Percentiles rank a stretch among this genome's conserved stretches.
Evolutionary conservation across 768 basidiomycete genomes (phyloP).

Genomic region (Xerocomus spinulosus): DNA sequence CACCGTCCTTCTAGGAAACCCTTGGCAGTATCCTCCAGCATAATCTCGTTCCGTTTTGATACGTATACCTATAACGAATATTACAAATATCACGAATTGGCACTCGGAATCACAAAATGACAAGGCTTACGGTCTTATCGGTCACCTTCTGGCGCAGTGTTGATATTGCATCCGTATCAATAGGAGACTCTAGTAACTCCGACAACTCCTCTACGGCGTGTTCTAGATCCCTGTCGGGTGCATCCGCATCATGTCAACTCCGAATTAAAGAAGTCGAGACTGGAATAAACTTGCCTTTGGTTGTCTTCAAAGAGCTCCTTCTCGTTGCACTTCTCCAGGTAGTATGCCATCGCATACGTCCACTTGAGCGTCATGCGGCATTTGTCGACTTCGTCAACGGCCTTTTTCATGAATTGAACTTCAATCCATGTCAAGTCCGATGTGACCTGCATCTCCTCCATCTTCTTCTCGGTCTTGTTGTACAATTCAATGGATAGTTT

Average conservation of each 20-base stretch:
- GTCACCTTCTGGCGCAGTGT: slow-evolving; percentile 87
- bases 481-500: slow-evolving; percentile 92
- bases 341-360: slow-evolving; percentile 99
- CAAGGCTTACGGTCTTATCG: slow-evolving; percentile 76
- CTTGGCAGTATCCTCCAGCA: slow-evolving; percentile 89
- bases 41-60: slow-evolving; percentile 93
- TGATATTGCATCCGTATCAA: slow-evolving; percentile 81
- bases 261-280: neutral
- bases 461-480: slow-evolving; percentile 97
- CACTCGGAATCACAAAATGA: neutral
- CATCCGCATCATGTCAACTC: neutral
- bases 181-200: slow-evolving; percentile 86
- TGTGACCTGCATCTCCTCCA: slow-evolving; percentile 98
- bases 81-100: neutral
- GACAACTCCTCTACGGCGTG: slow-evolving; percentile 93
- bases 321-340: slow-evolving; percentile 83
- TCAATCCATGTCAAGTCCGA: slow-evolving; percentile 96
- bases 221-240: slow-evolving; percentile 71
- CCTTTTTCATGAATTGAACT: slow-evolving; percentile 98
- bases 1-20: slow-evolving; percentile 86
- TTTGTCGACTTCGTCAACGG: slow-evolving; percentile 85
- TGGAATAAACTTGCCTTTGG: slow-evolving; percentile 56
- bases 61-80: slow-evolving; percentile 66
- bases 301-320: slow-evolving; percentile 98
- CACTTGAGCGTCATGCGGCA: slow-evolving; percentile 96